These are phyloP conservation scores for Periconia digitata DNA, from an alignment of 2,329 filamentous ascomycete species.

Conservation along the genomic window DNA sequence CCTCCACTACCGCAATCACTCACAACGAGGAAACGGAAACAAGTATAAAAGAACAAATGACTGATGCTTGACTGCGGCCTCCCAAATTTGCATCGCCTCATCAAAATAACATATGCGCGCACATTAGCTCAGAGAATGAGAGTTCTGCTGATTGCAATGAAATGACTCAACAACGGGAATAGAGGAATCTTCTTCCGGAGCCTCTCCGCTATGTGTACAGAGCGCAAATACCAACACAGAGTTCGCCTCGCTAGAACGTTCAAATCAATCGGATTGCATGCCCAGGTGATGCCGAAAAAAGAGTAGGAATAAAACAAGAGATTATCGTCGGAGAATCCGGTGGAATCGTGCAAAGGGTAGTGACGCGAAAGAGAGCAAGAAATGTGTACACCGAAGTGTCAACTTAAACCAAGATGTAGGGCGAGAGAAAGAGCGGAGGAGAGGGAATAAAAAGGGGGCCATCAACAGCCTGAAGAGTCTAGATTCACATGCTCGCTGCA, in stretches of 20 bases:
- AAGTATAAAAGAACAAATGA: no score
- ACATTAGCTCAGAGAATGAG: no score
- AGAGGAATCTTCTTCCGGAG: not conserved
- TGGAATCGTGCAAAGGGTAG: no score
- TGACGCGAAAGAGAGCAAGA: not conserved
- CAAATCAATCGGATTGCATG: not conserved
- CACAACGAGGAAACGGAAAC: no score
- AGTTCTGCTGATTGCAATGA: no score
- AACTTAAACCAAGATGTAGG: not conserved
- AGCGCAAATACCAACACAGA: not conserved
- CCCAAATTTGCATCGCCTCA: no score
- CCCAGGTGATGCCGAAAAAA: not conserved
- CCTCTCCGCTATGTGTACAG: not conserved
- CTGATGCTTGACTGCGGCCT: no score
- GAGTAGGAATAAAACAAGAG: no score
- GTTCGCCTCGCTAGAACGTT: not conserved
- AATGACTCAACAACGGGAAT: not conserved
- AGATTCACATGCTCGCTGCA: constrained; percentile 18
- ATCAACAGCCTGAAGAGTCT: no score
- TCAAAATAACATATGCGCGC: no score
- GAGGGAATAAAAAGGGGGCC: not conserved
- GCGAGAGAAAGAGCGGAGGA: not conserved
- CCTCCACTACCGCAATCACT: no score
- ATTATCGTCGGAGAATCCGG: no score
- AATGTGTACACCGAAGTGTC: not conserved